A percentile compares a stretch with the other conserved stretches of the same genome.
These are phyloP conservation scores for Venturiaceae sp. DNA, from an alignment of 2,329 filamentous ascomycete species.

Conservation along the genomic window DNA sequence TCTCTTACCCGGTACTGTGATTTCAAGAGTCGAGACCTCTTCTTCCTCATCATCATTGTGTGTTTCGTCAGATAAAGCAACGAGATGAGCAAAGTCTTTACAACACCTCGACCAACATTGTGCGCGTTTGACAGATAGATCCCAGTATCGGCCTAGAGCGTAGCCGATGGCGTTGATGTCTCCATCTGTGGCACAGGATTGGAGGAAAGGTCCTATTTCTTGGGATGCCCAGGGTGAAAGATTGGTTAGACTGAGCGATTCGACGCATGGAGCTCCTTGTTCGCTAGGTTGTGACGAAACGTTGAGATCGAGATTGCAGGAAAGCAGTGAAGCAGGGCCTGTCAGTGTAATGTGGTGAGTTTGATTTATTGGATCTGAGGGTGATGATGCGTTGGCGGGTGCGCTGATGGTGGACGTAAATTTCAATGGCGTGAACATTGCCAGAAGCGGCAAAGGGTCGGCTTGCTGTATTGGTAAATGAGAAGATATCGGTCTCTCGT, in stretches of 20 bases:
- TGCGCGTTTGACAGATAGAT: slow-evolving; percentile 50
- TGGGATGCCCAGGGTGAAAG: slow-evolving; percentile 49
- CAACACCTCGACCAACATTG: slow-evolving; percentile 44
- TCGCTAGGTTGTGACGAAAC: slow-evolving; percentile 31
- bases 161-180: slow-evolving; percentile 54
- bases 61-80: slow-evolving; percentile 6
- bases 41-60: not conserved
- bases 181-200: slow-evolving; percentile 26
- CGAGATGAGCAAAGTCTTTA: not conserved
- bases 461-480: slow-evolving; percentile 55
- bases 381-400: slow-evolving; percentile 29
- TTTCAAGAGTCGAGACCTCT: slow-evolving; percentile 11
- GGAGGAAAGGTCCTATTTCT: slow-evolving; percentile 48
- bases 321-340: slow-evolving; percentile 45
- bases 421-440: slow-evolving; percentile 59
- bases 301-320: slow-evolving; percentile 45
- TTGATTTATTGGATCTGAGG: slow-evolving; percentile 13
- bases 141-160: slow-evolving; percentile 61
- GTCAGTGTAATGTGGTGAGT: slow-evolving; percentile 45
- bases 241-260: slow-evolving; percentile 41
- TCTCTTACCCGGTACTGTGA: slow-evolving; percentile 23
- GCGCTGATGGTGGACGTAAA: slow-evolving; percentile 44
- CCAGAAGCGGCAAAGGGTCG: slow-evolving; percentile 59
- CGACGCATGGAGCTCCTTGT: slow-evolving; percentile 41
- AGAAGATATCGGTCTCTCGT: slow-evolving; percentile 33